phyloP scores from a whole-genome alignment of 495 filamentous ascomycete genomes.

The Aspergillus asperescens region DNA sequence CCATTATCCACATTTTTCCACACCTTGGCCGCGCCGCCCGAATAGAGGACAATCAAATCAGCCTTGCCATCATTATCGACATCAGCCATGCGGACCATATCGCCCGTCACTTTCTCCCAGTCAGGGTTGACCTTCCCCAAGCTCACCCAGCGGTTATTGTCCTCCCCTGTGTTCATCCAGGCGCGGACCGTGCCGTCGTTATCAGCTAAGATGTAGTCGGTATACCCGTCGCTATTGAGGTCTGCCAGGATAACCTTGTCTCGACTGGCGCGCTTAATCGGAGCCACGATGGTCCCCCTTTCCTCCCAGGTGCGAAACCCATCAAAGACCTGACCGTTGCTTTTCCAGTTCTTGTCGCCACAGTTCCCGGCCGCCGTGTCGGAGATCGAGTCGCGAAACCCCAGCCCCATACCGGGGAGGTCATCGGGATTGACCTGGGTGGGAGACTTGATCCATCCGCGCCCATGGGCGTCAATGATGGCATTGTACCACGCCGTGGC shows the following conservation, averaged over 20 bases:
- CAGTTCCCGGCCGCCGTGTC: not conserved
- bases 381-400: not conserved
- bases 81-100: slow-evolving; percentile 31
- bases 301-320: not conserved
- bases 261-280: not conserved
- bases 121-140: slow-evolving; percentile 53
- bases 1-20: not conserved
- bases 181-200: not conserved
- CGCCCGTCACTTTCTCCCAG: not conserved
- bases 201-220: not conserved
- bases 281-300: not conserved
- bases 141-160: not conserved
- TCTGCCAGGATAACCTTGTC: slow-evolving; percentile 7
- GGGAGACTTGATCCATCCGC: not conserved
- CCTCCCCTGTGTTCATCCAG: not conserved
- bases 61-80: slow-evolving; percentile 37
- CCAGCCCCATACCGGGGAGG: not conserved
- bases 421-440: not conserved
- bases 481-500: slow-evolving; percentile 28
- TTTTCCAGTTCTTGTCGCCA: not conserved
- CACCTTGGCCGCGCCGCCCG: not conserved
- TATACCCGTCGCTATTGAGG: not conserved
- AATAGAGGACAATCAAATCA: slow-evolving; percentile 1
- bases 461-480: not conserved
- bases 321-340: not conserved